Evolutionary conservation across 305 asterid species (phyloP).

Genomic region (Nicotiana rustica): DNA sequence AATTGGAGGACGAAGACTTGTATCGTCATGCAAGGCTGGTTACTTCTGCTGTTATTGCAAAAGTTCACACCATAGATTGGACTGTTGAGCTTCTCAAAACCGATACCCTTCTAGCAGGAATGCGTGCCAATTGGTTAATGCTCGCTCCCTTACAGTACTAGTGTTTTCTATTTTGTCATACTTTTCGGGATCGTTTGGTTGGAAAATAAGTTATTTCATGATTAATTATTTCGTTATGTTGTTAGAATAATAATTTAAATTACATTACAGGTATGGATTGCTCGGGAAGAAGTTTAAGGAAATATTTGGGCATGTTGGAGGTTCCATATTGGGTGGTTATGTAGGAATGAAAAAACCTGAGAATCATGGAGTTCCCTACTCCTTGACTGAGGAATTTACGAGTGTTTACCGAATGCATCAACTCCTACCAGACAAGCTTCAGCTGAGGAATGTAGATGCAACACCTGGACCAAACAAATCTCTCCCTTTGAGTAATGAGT

Average conservation of each 20-base stretch:
- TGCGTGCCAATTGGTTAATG: slow-evolving; percentile 64
- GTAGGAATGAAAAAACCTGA: slow-evolving; percentile 55
- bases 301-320: slow-evolving; percentile 61
- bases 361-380: slow-evolving; percentile 63
- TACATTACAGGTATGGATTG: slow-evolving; percentile 47
- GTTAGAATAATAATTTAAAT: too few species aligned
- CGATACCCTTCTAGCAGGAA: slow-evolving; percentile 56
- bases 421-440: slow-evolving; percentile 58
- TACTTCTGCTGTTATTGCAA: slow-evolving; percentile 71
- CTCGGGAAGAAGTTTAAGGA: slow-evolving; percentile 67
- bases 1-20: slow-evolving; percentile 53
- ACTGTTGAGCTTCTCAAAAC: slow-evolving; percentile 72
- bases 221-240: too few species aligned
- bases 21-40: slow-evolving; percentile 61
- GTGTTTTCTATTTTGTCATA: not conserved
- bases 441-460: slow-evolving; percentile 50
- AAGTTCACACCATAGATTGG: slow-evolving; percentile 82
- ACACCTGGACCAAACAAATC: slow-evolving; percentile 63
- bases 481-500: slow-evolving; percentile 54
- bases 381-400: slow-evolving; percentile 64
- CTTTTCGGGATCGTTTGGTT: too few species aligned
- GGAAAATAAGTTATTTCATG: too few species aligned
- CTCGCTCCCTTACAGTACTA: not conserved
- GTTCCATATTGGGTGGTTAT: slow-evolving; percentile 49
- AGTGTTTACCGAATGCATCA: slow-evolving; percentile 69